A percentile compares a stretch with the other conserved stretches of the same genome.
Evolutionary conservation across 2,329 filamentous ascomycete species (phyloP).

Genomic region (Diaporthe sp.): DNA sequence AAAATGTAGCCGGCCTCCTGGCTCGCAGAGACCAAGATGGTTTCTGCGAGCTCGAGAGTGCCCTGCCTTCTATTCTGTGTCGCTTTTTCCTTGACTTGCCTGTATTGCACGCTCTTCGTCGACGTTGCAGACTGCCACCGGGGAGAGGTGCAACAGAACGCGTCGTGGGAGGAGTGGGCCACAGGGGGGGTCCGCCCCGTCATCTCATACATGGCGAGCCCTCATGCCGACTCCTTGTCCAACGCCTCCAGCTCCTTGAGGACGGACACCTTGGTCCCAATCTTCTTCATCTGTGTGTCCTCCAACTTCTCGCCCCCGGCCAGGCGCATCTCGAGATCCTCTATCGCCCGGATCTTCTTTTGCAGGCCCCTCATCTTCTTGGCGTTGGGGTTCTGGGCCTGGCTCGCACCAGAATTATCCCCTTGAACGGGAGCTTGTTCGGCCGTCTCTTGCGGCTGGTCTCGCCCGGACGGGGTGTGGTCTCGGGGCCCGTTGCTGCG

Average conservation of each 20-base stretch:
- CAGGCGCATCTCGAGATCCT: constrained; percentile 96
- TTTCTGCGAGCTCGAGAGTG: neutral
- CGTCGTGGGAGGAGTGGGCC: neutral
- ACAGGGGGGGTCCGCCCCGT: neutral
- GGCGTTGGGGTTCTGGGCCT: constrained; percentile 72
- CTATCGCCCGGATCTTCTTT: constrained; percentile 98
- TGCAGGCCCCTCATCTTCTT: constrained; percentile 95
- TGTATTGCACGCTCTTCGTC: neutral
- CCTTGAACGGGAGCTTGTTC: constrained; percentile 40
- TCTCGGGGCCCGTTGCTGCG: constrained; percentile 41
- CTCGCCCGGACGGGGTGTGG: constrained; percentile 42
- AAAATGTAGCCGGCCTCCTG: neutral
- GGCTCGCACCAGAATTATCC: constrained; percentile 55
- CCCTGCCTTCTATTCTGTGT: neutral
- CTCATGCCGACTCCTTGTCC: constrained; percentile 47
- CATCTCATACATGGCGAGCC: neutral
- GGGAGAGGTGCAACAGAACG: constrained; percentile 3
- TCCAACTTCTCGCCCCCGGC: constrained; percentile 96
- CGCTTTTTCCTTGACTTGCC: neutral
- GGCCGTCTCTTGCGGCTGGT: constrained; percentile 42
- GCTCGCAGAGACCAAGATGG: neutral
- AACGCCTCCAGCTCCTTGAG: constrained; percentile 82
- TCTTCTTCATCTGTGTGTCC: constrained; percentile 99
- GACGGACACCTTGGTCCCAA: constrained; percentile 86
- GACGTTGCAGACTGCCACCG: neutral